Evolutionary conservation across 441 rosid species (phyloP).

Genomic region (Adansonia madagascariensis): DNA sequence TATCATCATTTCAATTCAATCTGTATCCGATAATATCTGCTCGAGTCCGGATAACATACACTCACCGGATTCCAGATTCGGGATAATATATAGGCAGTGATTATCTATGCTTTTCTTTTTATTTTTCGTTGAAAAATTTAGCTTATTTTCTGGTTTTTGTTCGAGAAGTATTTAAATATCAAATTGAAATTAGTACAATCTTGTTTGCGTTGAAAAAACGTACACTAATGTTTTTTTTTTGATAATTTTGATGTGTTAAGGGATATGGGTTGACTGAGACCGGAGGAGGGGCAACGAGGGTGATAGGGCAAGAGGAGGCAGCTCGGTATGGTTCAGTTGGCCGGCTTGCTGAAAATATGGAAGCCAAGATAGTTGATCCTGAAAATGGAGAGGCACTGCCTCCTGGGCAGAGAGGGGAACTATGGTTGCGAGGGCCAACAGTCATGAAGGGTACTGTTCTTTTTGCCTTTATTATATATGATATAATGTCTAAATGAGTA

Average conservation of each 20-base stretch:
- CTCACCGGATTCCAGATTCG: not conserved
- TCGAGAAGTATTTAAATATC: not conserved
- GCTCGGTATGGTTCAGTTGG: constrained; percentile 67
- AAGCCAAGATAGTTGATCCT: constrained; percentile 84
- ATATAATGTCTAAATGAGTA: not conserved
- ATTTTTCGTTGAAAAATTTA: not conserved
- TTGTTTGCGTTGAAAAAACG: not conserved
- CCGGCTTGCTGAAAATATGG: constrained; percentile 61
- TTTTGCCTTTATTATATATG: not conserved
- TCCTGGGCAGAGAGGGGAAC: constrained; percentile 81
- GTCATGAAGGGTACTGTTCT: constrained; percentile 68
- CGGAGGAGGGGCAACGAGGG: constrained; percentile 52
- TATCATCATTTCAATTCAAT: too few species aligned
- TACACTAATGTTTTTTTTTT: not conserved
- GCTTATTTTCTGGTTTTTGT: not conserved
- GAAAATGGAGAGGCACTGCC: constrained; percentile 65
- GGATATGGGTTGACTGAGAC: constrained; percentile 92
- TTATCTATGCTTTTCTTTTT: not conserved
- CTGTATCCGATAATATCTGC: too few species aligned
- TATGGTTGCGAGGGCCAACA: constrained; percentile 81
- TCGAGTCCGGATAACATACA: too few species aligned
- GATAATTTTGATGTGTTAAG: constrained; percentile 38
- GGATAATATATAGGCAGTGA: not conserved
- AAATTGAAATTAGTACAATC: not conserved
- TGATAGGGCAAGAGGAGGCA: constrained; percentile 52